A percentile compares a stretch with the other conserved stretches of the same genome.
These are phyloP conservation scores for Zygosaccharomyces gambellarensis DNA, from an alignment of 805 yeast species.

Conservation along the genomic window DNA sequence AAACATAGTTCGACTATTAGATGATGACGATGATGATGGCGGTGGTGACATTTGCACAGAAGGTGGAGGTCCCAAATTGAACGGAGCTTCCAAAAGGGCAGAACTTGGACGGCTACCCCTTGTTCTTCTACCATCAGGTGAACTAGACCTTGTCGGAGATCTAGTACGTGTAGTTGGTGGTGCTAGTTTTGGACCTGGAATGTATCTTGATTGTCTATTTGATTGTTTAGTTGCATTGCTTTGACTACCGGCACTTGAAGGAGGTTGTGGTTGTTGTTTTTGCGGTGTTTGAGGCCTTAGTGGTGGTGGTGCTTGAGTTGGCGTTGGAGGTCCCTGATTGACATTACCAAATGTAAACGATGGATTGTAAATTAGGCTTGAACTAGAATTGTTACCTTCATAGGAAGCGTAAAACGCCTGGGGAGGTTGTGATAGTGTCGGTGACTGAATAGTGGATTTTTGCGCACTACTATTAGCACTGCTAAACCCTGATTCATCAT, in stretches of 20 bases:
- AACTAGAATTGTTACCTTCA: constrained; percentile 33
- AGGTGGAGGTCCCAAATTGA: constrained; percentile 20
- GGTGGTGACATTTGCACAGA: constrained; percentile 13
- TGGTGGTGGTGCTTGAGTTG: neutral
- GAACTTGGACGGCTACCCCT: constrained; percentile 20
- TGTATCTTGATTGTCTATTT: constrained; percentile 29
- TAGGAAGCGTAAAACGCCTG: constrained; percentile 23
- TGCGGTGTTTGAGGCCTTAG: constrained; percentile 5
- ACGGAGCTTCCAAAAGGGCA: constrained; percentile 26
- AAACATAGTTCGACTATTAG: constrained; percentile 47
- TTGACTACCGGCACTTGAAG: neutral
- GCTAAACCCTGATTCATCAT: neutral
- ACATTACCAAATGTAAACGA: constrained; percentile 32
- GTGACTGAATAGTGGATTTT: constrained; percentile 16
- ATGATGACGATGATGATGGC: constrained; percentile 24
- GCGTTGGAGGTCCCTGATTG: neutral
- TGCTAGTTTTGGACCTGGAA: constrained; percentile 31
- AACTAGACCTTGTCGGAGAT: constrained; percentile 29
- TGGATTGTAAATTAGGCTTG: constrained; percentile 32
- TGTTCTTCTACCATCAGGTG: constrained; percentile 23
- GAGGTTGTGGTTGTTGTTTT: neutral
- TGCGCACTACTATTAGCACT: constrained; percentile 2
- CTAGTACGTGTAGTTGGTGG: constrained; percentile 29
- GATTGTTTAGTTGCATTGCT: constrained; percentile 14
- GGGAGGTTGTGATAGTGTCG: constrained; percentile 18